Conservation (phyloP, 805 yeast genomes). For the Ogataea corticis region DNA sequence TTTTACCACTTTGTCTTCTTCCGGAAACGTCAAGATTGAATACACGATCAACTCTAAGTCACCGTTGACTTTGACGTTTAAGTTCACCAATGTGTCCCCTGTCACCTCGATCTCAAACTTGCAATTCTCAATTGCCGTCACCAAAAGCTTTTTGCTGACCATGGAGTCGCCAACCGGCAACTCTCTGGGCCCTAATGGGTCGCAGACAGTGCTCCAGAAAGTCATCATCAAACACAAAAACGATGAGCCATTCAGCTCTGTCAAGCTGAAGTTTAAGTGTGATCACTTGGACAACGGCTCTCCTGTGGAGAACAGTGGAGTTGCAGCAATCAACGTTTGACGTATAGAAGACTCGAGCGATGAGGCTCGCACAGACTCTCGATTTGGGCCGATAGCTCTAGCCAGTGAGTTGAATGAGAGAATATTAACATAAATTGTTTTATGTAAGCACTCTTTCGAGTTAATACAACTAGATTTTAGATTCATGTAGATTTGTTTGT, state of each 20-base stretch:
- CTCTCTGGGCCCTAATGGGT: constrained; percentile 15
- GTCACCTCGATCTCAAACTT: constrained; percentile 54
- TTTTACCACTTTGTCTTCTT: constrained; percentile 14
- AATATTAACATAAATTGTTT: too few species aligned
- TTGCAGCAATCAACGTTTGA: constrained; percentile 32
- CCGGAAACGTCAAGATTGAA: constrained; percentile 27
- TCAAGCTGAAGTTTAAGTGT: constrained; percentile 78
- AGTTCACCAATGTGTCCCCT: constrained; percentile 28
- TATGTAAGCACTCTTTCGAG: too few species aligned
- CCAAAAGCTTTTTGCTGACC: constrained; percentile 31
- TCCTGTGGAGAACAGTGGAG: constrained; percentile 57
- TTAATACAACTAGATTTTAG: too few species aligned
- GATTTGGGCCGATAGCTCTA: too few species aligned
- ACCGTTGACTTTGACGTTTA: constrained; percentile 23
- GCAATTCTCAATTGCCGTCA: constrained; percentile 36
- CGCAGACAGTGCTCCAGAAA: constrained; percentile 28
- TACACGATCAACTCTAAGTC: constrained; percentile 22
- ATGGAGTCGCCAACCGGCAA: constrained; percentile 31
- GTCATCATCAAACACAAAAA: constrained; percentile 24
- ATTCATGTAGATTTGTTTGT: too few species aligned
- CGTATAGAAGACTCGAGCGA: too few species aligned
- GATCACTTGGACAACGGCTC: constrained; percentile 53
- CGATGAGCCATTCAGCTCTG: constrained; percentile 13
- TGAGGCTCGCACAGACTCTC: too few species aligned
- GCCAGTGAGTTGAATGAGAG: too few species aligned